Conservation (phyloP, 2,329 filamentous ascomycete species). For the Beauveria caledonica region DNA sequence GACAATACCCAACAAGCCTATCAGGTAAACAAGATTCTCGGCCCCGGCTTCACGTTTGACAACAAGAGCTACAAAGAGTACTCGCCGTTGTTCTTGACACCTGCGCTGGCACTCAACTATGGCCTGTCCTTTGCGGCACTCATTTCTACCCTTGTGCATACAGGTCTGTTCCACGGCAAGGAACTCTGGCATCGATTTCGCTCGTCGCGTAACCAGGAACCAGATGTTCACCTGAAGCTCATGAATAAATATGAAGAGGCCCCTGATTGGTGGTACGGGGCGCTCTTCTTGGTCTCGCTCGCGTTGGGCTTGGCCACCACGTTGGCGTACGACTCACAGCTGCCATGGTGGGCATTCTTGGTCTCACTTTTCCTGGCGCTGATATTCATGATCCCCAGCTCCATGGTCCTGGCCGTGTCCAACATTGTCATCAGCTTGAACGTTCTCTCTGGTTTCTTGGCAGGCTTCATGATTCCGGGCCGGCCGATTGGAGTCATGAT, state of each 20-base stretch:
- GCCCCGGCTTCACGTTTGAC: constrained; percentile 38
- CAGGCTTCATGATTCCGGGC: constrained; percentile 20
- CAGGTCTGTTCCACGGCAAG: constrained; percentile 29
- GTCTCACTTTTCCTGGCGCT: constrained; percentile 20
- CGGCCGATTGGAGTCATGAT: constrained; percentile 19
- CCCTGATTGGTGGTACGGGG: constrained; percentile 32
- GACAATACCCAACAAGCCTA: constrained; percentile 47
- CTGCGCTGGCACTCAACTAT: constrained; percentile 35
- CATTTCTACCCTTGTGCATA: constrained; percentile 33
- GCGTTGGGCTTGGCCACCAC: constrained; percentile 24
- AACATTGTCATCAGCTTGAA: constrained; percentile 30
- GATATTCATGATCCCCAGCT: constrained; percentile 18
- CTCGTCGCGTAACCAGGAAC: constrained; percentile 33
- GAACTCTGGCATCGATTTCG: constrained; percentile 37
- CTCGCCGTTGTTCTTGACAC: constrained; percentile 44
- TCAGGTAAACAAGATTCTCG: constrained; percentile 43
- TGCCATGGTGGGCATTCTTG: constrained; percentile 23
- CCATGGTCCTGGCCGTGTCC: constrained; percentile 25
- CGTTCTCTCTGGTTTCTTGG: constrained; percentile 32
- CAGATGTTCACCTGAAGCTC: constrained; percentile 28
- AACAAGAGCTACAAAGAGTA: constrained; percentile 41
- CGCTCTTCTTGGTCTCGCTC: constrained; percentile 24
- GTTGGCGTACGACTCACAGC: constrained; percentile 19
- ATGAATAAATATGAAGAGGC: constrained; percentile 27
- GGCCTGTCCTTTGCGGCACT: constrained; percentile 39